Evolutionary conservation across 805 yeast species (phyloP).

Genomic region (Wickerhamomyces xylosicus): DNA sequence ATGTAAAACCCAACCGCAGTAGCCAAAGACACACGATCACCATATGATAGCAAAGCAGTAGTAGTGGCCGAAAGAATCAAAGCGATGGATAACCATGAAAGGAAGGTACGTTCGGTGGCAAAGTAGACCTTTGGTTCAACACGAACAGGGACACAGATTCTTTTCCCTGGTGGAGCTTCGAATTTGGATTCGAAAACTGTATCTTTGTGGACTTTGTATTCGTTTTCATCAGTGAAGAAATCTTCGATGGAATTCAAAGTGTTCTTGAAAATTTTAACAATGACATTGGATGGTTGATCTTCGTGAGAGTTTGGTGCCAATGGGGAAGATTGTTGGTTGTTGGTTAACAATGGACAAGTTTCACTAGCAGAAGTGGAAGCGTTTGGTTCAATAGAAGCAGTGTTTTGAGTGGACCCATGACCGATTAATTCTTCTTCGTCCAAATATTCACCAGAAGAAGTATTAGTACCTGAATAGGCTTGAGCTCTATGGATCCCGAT

Average conservation of each 20-base stretch:
- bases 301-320: constrained; percentile 1
- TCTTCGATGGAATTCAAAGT: constrained; percentile 23
- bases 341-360: constrained; percentile 21
- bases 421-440: constrained; percentile 64
- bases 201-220: constrained; percentile 50
- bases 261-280: constrained; percentile 15
- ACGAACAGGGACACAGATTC: constrained; percentile 86
- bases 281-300: background rate
- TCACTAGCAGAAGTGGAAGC: constrained; percentile 12
- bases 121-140: constrained; percentile 99
- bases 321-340: background rate
- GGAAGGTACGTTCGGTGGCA: constrained; percentile 92
- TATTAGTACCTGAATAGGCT: constrained; percentile 14
- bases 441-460: constrained; percentile 42
- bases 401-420: constrained; percentile 23
- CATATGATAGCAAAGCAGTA: constrained; percentile 76
- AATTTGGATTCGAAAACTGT: constrained; percentile 50
- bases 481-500: constrained; percentile 20
- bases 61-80: constrained; percentile 85
- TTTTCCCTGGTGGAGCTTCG: constrained; percentile 79
- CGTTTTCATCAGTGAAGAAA: constrained; percentile 40
- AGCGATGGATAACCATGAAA: constrained; percentile 89
- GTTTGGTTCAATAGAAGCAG: constrained; percentile 9
- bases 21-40: constrained; percentile 61
- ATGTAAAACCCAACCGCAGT: constrained; percentile 83